These are phyloP conservation scores for Globisporangium heterothallicum DNA, from an alignment of 352 stramenopile species.

Conservation along the genomic window DNA sequence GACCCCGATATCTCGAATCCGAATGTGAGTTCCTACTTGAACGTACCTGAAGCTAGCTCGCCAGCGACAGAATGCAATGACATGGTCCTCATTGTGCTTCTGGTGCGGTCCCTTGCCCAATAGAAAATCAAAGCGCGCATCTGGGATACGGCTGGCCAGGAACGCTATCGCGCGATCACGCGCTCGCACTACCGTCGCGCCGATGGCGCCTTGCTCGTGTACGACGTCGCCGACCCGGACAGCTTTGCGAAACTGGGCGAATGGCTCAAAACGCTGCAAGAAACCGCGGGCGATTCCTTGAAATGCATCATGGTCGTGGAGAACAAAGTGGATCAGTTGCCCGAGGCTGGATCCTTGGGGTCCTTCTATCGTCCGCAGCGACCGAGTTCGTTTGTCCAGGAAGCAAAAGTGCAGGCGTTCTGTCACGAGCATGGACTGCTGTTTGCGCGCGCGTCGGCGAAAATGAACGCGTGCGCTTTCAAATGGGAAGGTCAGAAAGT, in stretches of 20 bases:
- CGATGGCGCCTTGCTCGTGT: slow-evolving; percentile 86
- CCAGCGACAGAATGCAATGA: too few relatives aligned
- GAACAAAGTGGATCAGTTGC: slow-evolving; percentile 87
- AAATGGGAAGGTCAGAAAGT: slow-evolving; percentile 59
- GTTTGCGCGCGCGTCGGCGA: slow-evolving; percentile 58
- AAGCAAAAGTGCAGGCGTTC: slow-evolving; percentile 37
- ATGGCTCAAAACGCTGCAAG: slow-evolving; percentile 85
- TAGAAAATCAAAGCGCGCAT: slow-evolving; percentile 73
- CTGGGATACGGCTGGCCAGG: slow-evolving; percentile 88
- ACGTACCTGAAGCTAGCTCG: background rate
- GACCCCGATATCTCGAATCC: slow-evolving; percentile 44
- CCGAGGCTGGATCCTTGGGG: slow-evolving; percentile 7
- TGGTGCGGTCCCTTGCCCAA: background rate
- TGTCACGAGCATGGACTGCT: slow-evolving; percentile 53
- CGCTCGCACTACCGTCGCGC: slow-evolving; percentile 82
- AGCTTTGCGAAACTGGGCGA: slow-evolving; percentile 84
- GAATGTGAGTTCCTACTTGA: slow-evolving; percentile 16
- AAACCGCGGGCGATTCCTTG: slow-evolving; percentile 84
- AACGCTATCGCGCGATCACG: slow-evolving; percentile 87
- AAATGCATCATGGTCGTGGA: slow-evolving; percentile 83
- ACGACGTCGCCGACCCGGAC: slow-evolving; percentile 85
- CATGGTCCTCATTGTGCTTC: too few relatives aligned
- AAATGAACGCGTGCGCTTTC: slow-evolving; percentile 46
- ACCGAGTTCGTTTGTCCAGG: slow-evolving; percentile 39
- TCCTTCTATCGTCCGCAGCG: background rate